Conservation (phyloP, 768 basidiomycete genomes). For the Lyophyllum semitale region DNA sequence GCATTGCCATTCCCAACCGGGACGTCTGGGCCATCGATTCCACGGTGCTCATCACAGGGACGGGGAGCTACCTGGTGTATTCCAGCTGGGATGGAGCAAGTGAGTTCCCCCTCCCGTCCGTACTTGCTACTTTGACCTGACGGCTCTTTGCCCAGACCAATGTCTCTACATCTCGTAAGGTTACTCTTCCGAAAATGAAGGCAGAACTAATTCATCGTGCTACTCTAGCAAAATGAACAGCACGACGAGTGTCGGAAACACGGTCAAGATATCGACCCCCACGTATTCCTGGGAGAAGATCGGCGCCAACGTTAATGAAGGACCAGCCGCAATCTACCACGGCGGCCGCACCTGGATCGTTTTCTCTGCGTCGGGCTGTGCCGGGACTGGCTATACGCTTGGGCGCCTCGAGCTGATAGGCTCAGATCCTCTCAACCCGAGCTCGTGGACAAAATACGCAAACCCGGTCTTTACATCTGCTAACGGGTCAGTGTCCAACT, state of each 20-base stretch:
- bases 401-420: constrained; percentile 33
- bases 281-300: constrained; percentile 32
- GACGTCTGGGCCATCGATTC: constrained; percentile 38
- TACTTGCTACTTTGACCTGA: background rate
- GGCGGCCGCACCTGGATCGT: constrained; percentile 32
- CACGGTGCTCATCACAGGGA: constrained; percentile 26
- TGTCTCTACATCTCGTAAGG: constrained; percentile 32
- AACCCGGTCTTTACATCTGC: constrained; percentile 29
- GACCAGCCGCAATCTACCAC: constrained; percentile 31
- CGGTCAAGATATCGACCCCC: constrained; percentile 34
- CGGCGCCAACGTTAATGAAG: constrained; percentile 35
- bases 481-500: constrained; percentile 25
- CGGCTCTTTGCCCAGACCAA: constrained; percentile 24
- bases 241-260: constrained; percentile 30
- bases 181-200: background rate
- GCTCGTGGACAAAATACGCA: constrained; percentile 31
- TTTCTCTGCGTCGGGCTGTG: constrained; percentile 32
- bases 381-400: constrained; percentile 31
- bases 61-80: constrained; percentile 30
- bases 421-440: constrained; percentile 29
- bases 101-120: constrained; percentile 11
- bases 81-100: constrained; percentile 33
- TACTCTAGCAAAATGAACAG: constrained; percentile 27
- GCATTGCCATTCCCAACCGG: constrained; percentile 31
- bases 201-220: background rate